Base-by-base conservation (phyloP, 768 basidiomycete species). In the Chalciporus piperatus region DNA sequence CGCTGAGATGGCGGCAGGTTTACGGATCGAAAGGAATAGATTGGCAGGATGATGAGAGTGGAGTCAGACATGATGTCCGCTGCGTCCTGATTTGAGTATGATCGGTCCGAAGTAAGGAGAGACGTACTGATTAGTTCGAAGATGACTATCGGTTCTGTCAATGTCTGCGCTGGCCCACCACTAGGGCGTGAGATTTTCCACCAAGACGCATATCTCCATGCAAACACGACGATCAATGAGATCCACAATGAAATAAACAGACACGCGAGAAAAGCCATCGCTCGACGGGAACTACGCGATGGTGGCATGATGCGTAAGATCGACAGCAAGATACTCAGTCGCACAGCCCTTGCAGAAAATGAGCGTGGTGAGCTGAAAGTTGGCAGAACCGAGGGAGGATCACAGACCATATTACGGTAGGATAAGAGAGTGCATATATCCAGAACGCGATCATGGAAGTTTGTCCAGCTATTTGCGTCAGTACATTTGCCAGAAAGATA, bases 11-110 rank as follows among this genome's bases (percentile, higher is more conserved):
- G 40, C 16, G 41, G 27, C 19, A 61, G 32, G 17, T 52, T 43
- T 12, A 48, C 33, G 25, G 48, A 50, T 43, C 42, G 51, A 16
- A 59, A 28, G 1, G 30, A 25, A 44, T 37, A 5, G 14, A 60
- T 48, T 8, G 58, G 47, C 41, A 60, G 33, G 41, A 20, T 10
- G 23, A 65, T 46, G 9, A 60, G 35, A 16, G 43, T 45, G 11
- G 35, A 32, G 30, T 58, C 63, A 12, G 60, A 56, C 10, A 67
- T 23, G 30, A 67, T 40, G 27, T 67, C 56, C 16, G 50, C 63
- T 65, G 41, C 40, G 6, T 27, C 40, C 16, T 47, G 4, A 42
- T 60, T 38, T 57, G 48, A 20, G 38, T 33, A 32, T 13, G 8
- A 32, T 32, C 30, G 8, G 30, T 10, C 30, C 11, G 30, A 32